Base-by-base conservation (phyloP, 306 rosid genomes). In the Senna siamea region DNA sequence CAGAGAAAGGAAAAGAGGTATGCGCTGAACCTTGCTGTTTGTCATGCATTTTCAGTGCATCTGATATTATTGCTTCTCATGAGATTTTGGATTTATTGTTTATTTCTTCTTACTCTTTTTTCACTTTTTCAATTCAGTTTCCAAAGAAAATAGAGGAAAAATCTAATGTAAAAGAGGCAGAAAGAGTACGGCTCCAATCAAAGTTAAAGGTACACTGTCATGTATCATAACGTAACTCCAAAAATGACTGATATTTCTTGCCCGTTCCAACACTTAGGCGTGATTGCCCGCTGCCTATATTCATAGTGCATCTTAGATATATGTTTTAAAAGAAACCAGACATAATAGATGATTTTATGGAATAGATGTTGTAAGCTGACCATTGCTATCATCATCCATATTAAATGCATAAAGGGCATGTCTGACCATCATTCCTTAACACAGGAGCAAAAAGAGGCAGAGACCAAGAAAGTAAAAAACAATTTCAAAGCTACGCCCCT, bases 1-100 rank as follows among this genome's bases (percentile, higher is more conserved):
- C 69, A 63, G 88, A 61, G 73, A 89, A 79, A 83, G 80, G 82
- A 65, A 80, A 82, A 41, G 82, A 85, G 94, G 94, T 89, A 64
- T 61, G 50, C 13, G n/a, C 58, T 17, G 22, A 17, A 64, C 8
- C 43, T 77, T 60, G 38, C 17, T 69, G 34, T 30, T 1, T 66
- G 54, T 59, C 40, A 17, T 59, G 26, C 43, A 51, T 66, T 41
- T 9, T 46, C n/a, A 56, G 12, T 14, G 26, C 19, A 40, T 28
- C 38, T 56, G 12, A 38, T 48, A 26, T 11, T 41, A 17, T 30
- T 26, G 56, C 48, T 38, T 67, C 76, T 41, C 34, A 41, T n/a
- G 4, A 48, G 52, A 58, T 51, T 65, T 67, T 66, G 47, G 57
- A 50, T 22, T 28, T 66, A 22, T 18, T 28, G 17, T 38, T 73